Evolutionary conservation across 73 alveolate species (phyloP).

Genomic region (Tetrahymena malaccensis): DNA sequence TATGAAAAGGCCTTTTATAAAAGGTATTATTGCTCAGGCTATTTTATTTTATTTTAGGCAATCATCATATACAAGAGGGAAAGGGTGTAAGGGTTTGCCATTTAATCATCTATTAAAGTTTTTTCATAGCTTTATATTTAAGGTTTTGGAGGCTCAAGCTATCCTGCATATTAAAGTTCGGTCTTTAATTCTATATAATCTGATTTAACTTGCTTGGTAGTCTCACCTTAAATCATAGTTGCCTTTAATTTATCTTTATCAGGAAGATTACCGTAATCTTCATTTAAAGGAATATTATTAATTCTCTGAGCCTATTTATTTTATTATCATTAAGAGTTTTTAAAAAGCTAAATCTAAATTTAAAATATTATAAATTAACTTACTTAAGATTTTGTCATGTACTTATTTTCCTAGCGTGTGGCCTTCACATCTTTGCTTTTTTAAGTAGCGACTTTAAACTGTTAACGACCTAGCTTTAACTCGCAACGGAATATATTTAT

Average conservation of each 20-base stretch:
- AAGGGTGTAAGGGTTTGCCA: constrained; percentile 55
- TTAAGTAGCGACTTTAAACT: not conserved
- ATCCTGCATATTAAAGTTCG: constrained; percentile 86
- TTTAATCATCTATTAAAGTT: constrained; percentile 43
- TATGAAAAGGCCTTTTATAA: constrained; percentile 47
- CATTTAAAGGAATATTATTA: constrained; percentile 21
- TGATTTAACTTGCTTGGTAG: constrained; percentile 40
- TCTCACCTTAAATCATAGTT: constrained; percentile 62
- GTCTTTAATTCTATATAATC: constrained; percentile 72
- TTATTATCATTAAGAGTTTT: not conserved
- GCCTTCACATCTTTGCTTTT: constrained; percentile 12
- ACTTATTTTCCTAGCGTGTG: constrained; percentile 27
- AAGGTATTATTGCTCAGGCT: constrained; percentile 50
- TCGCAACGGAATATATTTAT: constrained; percentile 54
- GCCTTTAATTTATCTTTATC: constrained; percentile 61
- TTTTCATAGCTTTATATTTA: constrained; percentile 57
- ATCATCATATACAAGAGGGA: constrained; percentile 52
- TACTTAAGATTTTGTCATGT: constrained; percentile 16
- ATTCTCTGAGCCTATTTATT: constrained; percentile 38
- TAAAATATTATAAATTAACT: not conserved
- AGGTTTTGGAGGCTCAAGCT: constrained; percentile 86
- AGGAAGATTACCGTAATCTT: constrained; percentile 46
- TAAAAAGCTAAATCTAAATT: not conserved
- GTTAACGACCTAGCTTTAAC: constrained; percentile 39
- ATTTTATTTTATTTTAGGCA: constrained; percentile 51